These are phyloP conservation scores for Dispira simplex DNA, from an alignment of 192 early-diverging fungal genomes.

Conservation along the genomic window DNA sequence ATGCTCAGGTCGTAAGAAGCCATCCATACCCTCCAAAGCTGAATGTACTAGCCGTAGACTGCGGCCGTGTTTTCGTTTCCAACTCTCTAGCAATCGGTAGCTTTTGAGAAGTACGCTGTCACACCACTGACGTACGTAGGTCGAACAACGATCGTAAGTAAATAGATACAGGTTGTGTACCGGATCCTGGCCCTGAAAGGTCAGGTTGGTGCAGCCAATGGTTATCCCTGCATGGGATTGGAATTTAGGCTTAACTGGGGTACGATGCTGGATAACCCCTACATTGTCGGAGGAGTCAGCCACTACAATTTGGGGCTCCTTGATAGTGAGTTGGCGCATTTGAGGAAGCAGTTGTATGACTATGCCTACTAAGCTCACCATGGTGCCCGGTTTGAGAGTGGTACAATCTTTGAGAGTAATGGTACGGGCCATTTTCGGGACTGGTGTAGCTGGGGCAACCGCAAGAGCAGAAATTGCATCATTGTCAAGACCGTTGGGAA, in stretches of 20 bases:
- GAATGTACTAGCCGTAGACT: neutral
- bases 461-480: neutral
- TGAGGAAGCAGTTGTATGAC: neutral
- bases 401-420: neutral
- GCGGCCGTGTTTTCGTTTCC: neutral
- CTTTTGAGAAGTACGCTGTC: neutral
- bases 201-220: neutral
- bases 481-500: neutral
- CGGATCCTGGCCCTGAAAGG: neutral
- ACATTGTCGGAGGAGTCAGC: neutral
- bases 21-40: neutral
- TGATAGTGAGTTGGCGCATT: neutral
- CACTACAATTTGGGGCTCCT: slow-evolving; percentile 6
- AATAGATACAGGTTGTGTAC: neutral
- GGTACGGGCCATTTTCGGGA: neutral
- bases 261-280: slow-evolving; percentile 6
- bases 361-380: slow-evolving; percentile 1
- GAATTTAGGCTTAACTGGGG: neutral
- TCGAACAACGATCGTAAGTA: slow-evolving; percentile 2
- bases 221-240: neutral
- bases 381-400: neutral
- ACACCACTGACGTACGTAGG: neutral
- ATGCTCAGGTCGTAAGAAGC: neutral
- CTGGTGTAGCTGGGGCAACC: neutral
- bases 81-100: neutral